These are phyloP conservation scores for Verticillium isaacii DNA, from an alignment of 2,329 filamentous ascomycete genomes.

Conservation along the genomic window DNA sequence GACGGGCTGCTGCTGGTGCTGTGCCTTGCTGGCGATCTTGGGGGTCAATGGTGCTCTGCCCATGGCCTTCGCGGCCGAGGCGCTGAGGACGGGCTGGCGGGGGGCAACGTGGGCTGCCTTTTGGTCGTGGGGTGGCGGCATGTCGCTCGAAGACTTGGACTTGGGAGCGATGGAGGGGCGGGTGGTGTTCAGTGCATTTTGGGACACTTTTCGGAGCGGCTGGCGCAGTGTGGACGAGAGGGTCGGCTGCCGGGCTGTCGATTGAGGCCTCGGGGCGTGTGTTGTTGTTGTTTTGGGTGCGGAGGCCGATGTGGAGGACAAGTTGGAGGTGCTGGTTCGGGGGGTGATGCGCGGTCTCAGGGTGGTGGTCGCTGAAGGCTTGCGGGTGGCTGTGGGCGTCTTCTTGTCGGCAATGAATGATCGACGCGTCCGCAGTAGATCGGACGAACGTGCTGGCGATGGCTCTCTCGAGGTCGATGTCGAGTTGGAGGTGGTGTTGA, in stretches of 20 bases:
- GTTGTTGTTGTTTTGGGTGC: slow-evolving; percentile 6
- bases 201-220: slow-evolving; percentile 10
- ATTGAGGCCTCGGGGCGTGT: slow-evolving; percentile 4
- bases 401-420: not conserved
- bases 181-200: slow-evolving; percentile 14
- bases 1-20: slow-evolving; percentile 18
- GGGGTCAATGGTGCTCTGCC: slow-evolving; percentile 47
- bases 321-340: not conserved
- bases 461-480: slow-evolving; percentile 1
- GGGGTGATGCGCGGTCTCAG: not conserved
- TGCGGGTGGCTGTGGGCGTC: not conserved
- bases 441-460: not conserved
- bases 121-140: slow-evolving; percentile 41
- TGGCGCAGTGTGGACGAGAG: slow-evolving; percentile 11
- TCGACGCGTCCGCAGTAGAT: slow-evolving; percentile 1
- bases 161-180: slow-evolving; percentile 2
- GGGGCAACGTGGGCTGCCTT: slow-evolving; percentile 43
- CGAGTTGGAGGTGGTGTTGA: slow-evolving; percentile 3
- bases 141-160: slow-evolving; percentile 10
- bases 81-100: slow-evolving; percentile 57
- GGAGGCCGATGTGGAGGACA: not conserved
- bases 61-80: slow-evolving; percentile 51
- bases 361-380: not conserved
- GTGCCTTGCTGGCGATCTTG: slow-evolving; percentile 46
- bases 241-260: slow-evolving; percentile 6